These are phyloP conservation scores for Cronartium ribicola DNA, from an alignment of 1,284 basidiomycete species.

Conservation along the genomic window DNA sequence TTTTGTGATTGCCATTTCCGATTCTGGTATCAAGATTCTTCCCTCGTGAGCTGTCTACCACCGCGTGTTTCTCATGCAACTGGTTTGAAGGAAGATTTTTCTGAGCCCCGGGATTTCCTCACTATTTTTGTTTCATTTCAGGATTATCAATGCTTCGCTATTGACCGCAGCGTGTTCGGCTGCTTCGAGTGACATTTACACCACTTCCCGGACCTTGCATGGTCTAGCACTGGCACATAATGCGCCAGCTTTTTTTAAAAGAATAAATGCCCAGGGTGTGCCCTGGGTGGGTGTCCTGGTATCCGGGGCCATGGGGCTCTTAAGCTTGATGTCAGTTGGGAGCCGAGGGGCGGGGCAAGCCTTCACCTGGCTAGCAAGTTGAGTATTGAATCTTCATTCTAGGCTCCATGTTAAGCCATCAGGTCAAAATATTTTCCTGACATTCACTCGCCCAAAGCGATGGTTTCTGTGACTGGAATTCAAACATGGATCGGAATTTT, in stretches of 20 bases:
- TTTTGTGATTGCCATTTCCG: conserved; percentile 69
- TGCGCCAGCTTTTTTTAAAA: conserved; percentile 53
- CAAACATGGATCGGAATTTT: conserved; percentile 81
- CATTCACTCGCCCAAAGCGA: conserved; percentile 44
- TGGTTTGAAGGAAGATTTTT: too few relatives aligned
- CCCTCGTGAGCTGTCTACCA: conserved; percentile 55
- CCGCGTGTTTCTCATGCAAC: neutral
- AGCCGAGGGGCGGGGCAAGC: conserved; percentile 62
- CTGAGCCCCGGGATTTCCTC: conserved; percentile 25
- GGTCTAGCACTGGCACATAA: conserved; percentile 55
- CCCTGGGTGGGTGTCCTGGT: conserved; percentile 69
- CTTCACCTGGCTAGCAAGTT: conserved; percentile 68
- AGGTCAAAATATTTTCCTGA: neutral
- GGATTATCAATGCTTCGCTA: conserved; percentile 54
- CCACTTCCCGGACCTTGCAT: conserved; percentile 58
- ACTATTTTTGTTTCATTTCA: conserved; percentile 45
- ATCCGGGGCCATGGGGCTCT: conserved; percentile 63
- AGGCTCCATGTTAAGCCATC: neutral
- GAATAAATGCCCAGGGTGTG: conserved; percentile 65
- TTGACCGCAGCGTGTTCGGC: conserved; percentile 59
- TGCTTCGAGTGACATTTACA: conserved; percentile 58
- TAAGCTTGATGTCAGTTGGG: conserved; percentile 68
- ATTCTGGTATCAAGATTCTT: conserved; percentile 67
- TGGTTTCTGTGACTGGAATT: conserved; percentile 59
- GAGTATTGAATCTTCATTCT: neutral